These are phyloP conservation scores for Candida xyloterini DNA, from an alignment of 805 yeast species.

Conservation along the genomic window DNA sequence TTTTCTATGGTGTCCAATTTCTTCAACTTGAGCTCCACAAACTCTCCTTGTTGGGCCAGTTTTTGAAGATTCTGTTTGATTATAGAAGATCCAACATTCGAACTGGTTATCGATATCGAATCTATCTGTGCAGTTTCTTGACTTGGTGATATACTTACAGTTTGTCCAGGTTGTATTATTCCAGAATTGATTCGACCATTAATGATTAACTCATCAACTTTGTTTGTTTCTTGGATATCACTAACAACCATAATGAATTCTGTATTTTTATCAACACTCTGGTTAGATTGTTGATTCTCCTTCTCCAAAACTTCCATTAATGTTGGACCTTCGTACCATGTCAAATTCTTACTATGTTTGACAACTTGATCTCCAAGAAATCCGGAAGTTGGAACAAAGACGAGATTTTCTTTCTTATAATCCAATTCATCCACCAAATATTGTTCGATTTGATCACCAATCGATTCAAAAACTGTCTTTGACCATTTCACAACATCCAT, in stretches of 20 bases:
- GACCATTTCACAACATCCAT: slow-evolving; percentile 64
- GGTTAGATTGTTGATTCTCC: slow-evolving; percentile 25
- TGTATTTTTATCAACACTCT: slow-evolving; percentile 24
- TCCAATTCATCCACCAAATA: slow-evolving; percentile 55
- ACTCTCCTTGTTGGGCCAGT: slow-evolving; percentile 54
- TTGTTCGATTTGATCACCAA: slow-evolving; percentile 45
- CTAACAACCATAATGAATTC: slow-evolving; percentile 59
- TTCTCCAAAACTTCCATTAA: slow-evolving; percentile 40
- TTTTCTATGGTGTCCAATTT: slow-evolving; percentile 37
- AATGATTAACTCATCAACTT: slow-evolving; percentile 48
- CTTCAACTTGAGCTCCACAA: slow-evolving; percentile 43
- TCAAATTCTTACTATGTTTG: slow-evolving; percentile 32
- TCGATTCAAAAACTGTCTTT: slow-evolving; percentile 48
- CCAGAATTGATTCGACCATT: slow-evolving; percentile 72
- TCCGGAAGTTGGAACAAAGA: slow-evolving; percentile 69
- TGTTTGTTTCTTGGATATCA: slow-evolving; percentile 53
- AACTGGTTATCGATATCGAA: slow-evolving; percentile 24
- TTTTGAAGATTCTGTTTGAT: slow-evolving; percentile 22
- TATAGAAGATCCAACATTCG: slow-evolving; percentile 25
- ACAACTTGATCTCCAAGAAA: slow-evolving; percentile 65
- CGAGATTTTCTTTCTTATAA: slow-evolving; percentile 38
- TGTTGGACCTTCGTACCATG: slow-evolving; percentile 45
- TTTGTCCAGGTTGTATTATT: slow-evolving; percentile 65
- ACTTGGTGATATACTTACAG: slow-evolving; percentile 55
- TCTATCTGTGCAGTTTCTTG: slow-evolving; percentile 44